Evolutionary conservation across 2,329 filamentous ascomycete species (phyloP).

Genomic region (Diplodia corticola): DNA sequence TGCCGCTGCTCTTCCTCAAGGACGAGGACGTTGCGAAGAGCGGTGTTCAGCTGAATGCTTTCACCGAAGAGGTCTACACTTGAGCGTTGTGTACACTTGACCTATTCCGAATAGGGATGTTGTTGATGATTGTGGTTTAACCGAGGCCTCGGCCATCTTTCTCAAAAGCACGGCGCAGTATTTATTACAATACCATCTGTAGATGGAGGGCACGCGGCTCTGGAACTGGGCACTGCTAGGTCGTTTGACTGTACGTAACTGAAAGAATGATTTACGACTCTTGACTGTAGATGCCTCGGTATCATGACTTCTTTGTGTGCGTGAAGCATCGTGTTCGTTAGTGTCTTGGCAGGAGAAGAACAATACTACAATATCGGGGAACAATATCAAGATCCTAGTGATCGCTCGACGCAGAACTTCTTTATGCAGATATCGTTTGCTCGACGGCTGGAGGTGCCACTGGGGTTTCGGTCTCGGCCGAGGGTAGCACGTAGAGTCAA

Average conservation of each 20-base stretch:
- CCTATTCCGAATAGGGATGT: background rate
- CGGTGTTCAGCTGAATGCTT: slow-evolving; percentile 60
- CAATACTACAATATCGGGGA: background rate
- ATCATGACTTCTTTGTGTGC: background rate
- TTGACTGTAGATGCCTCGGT: background rate
- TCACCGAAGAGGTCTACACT: slow-evolving; percentile 52
- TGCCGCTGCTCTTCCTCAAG: slow-evolving; percentile 85
- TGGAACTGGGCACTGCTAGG: background rate
- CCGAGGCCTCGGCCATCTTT: background rate
- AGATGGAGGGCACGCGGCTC: background rate
- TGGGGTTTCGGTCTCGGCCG: too few species aligned
- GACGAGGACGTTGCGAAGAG: slow-evolving; percentile 85
- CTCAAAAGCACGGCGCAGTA: background rate
- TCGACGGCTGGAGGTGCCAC: too few species aligned
- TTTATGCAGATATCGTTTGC: background rate
- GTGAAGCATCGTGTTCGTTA: background rate
- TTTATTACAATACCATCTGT: background rate
- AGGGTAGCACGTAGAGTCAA: too few species aligned
- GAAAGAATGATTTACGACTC: background rate
- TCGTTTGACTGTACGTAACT: background rate
- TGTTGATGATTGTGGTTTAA: background rate
- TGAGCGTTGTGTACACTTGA: slow-evolving; percentile 26
- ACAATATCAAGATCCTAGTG: background rate
- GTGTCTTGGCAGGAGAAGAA: background rate
- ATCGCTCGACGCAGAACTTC: background rate